Evolutionary conservation across 2,329 filamentous ascomycete species (phyloP), one percentile per base, ranked within the genome.

Genomic region (Diaporthe citrichinensis): DNA sequence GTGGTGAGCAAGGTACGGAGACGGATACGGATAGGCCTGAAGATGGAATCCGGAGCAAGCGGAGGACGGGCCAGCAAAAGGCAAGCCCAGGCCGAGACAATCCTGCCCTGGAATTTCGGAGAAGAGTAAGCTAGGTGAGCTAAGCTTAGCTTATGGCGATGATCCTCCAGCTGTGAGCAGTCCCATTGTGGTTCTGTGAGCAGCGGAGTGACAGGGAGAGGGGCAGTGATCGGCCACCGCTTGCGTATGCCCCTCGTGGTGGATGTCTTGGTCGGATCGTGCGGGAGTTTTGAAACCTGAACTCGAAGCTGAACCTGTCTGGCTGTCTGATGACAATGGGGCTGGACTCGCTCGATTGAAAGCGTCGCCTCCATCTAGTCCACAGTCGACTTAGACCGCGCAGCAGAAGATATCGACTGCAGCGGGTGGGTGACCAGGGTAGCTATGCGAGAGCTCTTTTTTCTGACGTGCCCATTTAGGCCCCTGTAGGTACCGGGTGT

Each of bases 241-340:
- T 74, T 74, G 72, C 72, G 72, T 74, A 59, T 46, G 67, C 62
- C 49, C 62, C 44, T 74, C 49, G 65, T 69, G 49, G 51, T 39
- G 39, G 4, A 55, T 74, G 62, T 67, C 49, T 71, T 28, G 28
- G 28, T n/a, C 51, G 55, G 62, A 6, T 39, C 20, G 36, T 57
- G 49, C 55, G 28, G 15, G 39, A 49, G 8, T 34, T 39, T 44
- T 46, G 51, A 51, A 53, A 59, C 41, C 31, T 51, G n/a, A 20
- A 15, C 39, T 34, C 20, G 41, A 65, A 20, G 15, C 39, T 65
- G 20, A 17, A 5, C 25, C 15, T 34, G 41, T 44, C 41, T 49
- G 44, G 9, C 7, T 7, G 44, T 44, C 41, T 17, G 41, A 4
- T 44, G 41, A 44, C 41, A 44, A 44, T 44, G 34, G 53, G 14